Evolutionary conservation across 345 rosid species (phyloP), one percentile per base, ranked within the genome.

Genomic region (Gossypium raimondii): DNA sequence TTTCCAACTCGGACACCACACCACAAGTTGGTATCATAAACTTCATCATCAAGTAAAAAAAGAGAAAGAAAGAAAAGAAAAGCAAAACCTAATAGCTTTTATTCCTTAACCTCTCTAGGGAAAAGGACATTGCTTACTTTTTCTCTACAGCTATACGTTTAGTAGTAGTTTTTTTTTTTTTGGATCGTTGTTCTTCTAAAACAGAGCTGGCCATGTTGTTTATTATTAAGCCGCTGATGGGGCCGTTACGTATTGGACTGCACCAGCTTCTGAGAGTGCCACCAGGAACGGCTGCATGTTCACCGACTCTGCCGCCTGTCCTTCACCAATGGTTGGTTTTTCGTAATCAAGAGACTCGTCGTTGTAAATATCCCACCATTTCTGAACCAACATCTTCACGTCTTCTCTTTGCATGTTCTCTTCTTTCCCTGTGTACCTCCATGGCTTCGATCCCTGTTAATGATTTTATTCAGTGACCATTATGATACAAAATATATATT

Each of bases 391-490:
- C 89, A 82, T 80, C 79, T 92, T 90, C 9, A 92, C 84, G 73
- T 92, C 93, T 71, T 89, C 94, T 63, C 94, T 86, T 1, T 89
- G 85, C 98, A 92, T 89, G 72, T 92, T 92, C 16, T 66, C 87
- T 75, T 89, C 98, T 70, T 84, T 75, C 22, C 97, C 96, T 0
- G 98, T 92, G 78, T 84, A 94, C 78, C 97, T 94, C 98, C 98
- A 90, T 24, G 98, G 98, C 85, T 94, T 94, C 17, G 92, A 86
- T 11, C 98, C 98, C 97, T 93, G 67, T 20, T 14, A 11, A 48
- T 45, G 34, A 51, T 14, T 51, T 51, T 51, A 51, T 13, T 51
- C 52, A 48, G 4, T 3, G 52, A 48, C 41, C 7, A 0, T 48
- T 10, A 12, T 48, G 52, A 10, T 48, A 48, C 14, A 48, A 48